Percentiles rank a stretch among this genome's conserved stretches.
Evolutionary conservation across 345 rosid species (phyloP).

Genomic region (Balakata baccata): DNA sequence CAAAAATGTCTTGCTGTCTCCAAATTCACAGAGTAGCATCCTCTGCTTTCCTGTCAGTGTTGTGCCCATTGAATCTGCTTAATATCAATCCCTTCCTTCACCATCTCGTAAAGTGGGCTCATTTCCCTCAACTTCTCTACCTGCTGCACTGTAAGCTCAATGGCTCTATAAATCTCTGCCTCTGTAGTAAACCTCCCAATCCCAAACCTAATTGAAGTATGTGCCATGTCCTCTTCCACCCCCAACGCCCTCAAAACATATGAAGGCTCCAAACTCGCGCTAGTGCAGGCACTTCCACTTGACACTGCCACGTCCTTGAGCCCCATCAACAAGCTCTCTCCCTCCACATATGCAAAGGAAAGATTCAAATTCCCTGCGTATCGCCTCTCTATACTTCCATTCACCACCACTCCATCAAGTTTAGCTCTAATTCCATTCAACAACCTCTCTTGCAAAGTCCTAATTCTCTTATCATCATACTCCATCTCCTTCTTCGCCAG

Average conservation of each 20-base stretch:
- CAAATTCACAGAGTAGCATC: background rate
- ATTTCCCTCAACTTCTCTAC: conserved; percentile 90
- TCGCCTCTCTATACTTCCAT: conserved; percentile 77
- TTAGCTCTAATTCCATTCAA: conserved; percentile 64
- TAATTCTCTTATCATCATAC: conserved; percentile 70
- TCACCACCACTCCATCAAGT: conserved; percentile 82
- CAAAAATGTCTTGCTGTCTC: background rate
- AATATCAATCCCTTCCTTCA: conserved; percentile 77
- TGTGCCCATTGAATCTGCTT: conserved; percentile 91
- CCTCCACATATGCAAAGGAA: conserved; percentile 94
- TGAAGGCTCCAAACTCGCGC: conserved; percentile 96
- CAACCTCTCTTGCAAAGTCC: conserved; percentile 61
- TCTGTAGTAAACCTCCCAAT: conserved; percentile 92
- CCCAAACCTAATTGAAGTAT: conserved; percentile 91
- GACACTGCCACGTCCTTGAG: conserved; percentile 97
- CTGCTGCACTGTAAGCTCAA: conserved; percentile 80
- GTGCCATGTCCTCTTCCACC: conserved; percentile 80
- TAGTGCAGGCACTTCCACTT: conserved; percentile 98
- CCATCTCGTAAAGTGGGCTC: conserved; percentile 98
- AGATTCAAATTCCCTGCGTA: conserved; percentile 80
- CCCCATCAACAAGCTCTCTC: conserved; percentile 97
- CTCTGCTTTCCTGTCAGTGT: conserved; percentile 41
- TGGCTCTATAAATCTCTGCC: conserved; percentile 77
- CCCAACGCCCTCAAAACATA: conserved; percentile 95
- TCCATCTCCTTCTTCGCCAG: conserved; percentile 83